Evolutionary conservation across 1,284 basidiomycete genomes (phyloP).

Genomic region (Apiotrichum akiyoshidainum): DNA sequence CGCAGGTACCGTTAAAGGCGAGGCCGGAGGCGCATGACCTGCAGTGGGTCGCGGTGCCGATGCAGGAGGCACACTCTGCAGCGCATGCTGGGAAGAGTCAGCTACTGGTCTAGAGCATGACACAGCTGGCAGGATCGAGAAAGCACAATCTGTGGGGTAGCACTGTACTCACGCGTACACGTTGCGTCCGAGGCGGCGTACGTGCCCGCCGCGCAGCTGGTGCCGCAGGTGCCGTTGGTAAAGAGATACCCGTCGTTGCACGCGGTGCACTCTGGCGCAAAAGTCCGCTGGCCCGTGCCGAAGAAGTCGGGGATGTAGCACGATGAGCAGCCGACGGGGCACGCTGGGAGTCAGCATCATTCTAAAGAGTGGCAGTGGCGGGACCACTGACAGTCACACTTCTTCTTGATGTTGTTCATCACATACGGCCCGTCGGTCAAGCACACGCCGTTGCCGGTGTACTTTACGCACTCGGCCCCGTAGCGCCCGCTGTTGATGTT

Average conservation of each 20-base stretch:
- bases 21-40: constrained; percentile 41
- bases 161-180: neutral
- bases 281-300: constrained; percentile 11
- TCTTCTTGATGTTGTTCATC: constrained; percentile 40
- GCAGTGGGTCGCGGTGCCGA: constrained; percentile 33
- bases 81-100: neutral
- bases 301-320: constrained; percentile 48
- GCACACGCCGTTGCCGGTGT: constrained; percentile 37
- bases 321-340: constrained; percentile 46
- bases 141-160: neutral
- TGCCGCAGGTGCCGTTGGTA: constrained; percentile 40
- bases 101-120: too few relatives aligned
- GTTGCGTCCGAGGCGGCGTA: constrained; percentile 19
- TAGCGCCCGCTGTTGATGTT: constrained; percentile 17
- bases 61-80: neutral
- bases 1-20: constrained; percentile 45
- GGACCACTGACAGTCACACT: constrained; percentile 50
- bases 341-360: constrained; percentile 33
- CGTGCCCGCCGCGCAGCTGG: constrained; percentile 40
- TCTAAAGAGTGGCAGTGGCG: neutral
- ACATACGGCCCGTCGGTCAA: constrained; percentile 33
- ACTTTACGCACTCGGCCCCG: constrained; percentile 40
- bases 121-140: too few relatives aligned
- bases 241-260: constrained; percentile 52
- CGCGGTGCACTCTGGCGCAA: constrained; percentile 32